These are phyloP conservation scores for Claviceps purpurea DNA, from an alignment of 2,329 filamentous ascomycete species.

Conservation along the genomic window DNA sequence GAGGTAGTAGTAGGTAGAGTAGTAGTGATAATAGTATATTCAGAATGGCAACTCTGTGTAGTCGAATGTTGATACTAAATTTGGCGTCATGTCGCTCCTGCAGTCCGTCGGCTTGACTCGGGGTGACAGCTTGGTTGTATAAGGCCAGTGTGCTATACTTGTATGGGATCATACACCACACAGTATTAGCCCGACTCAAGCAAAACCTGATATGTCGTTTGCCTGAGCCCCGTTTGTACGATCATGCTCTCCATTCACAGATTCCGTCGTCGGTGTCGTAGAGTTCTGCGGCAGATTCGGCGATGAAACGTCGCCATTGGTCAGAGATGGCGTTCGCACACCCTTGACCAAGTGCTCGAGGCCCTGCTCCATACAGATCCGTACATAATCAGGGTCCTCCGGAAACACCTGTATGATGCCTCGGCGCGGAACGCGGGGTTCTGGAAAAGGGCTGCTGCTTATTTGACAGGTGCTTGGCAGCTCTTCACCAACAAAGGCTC, in stretches of 20 bases:
- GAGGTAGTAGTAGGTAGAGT: background rate
- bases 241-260: slow-evolving; percentile 20
- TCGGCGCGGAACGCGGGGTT: slow-evolving; percentile 40
- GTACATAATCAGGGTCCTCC: slow-evolving; percentile 43
- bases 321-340: slow-evolving; percentile 27
- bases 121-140: background rate
- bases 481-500: slow-evolving; percentile 38
- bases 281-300: slow-evolving; percentile 25
- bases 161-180: background rate
- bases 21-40: slow-evolving; percentile 6
- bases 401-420: slow-evolving; percentile 38
- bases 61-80: background rate
- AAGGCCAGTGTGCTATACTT: background rate
- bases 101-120: background rate
- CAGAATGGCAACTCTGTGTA: background rate
- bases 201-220: slow-evolving; percentile 17
- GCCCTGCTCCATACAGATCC: slow-evolving; percentile 43
- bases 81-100: background rate
- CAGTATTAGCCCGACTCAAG: background rate
- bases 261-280: slow-evolving; percentile 11
- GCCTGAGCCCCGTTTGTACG: slow-evolving; percentile 13
- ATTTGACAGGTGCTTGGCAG: slow-evolving; percentile 31
- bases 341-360: slow-evolving; percentile 38
- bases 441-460: slow-evolving; percentile 41
- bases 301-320: slow-evolving; percentile 35